Base-by-base conservation (phyloP, 2,329 filamentous ascomycete genomes). In the Gnomoniopsis sp. region DNA sequence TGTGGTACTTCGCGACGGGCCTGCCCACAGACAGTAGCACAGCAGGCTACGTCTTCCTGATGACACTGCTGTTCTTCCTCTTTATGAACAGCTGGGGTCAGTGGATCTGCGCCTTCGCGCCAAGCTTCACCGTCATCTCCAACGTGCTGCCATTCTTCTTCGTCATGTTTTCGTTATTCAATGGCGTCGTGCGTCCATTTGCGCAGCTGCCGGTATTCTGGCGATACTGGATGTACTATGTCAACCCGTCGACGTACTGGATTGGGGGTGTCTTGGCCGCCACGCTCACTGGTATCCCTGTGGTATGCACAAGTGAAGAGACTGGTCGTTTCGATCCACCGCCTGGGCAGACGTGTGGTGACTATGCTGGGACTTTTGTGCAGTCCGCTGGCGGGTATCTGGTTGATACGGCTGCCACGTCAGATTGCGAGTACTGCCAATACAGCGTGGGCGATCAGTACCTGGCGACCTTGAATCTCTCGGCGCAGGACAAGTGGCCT, bases 51-150 rank as follows among this genome's bases (percentile, higher is more conserved):
- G 52, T 55, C 21, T 62, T 55, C 38, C 30, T 62, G 30, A 92
- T 95, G 88, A 84, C 83, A 0, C 75, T 93, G 67, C 79, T 93
- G 0, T 92, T 92, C 75, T 91, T 86, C 76, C 71, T 93, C 8
- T 93, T 92, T 79, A 83, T 87, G 70, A 82, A 81, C 34, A 86
- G 79, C 64, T 93, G 87, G 89, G 91, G 88, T 21, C 90, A 92
- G 70, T 93, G 89, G 89, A 91, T 95, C 65, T 89, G 87, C 63
- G 90, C 91, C 0, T 92, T 92, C 71, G 88, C 90, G 0, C 89
- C 90, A 0, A 87, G 80, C 44, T 91, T 91, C 89, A 91, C 88
- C 0, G 88, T 91, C 63, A 91, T 93, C 64, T 85, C 85, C 47
- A 91, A 93, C 67, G 75, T 74, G 61, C 73, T 75, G 6, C 89